Base-by-base conservation (phyloP, 225 moss, liverwort and hornwort genomes). In the Ulota crispa region DNA sequence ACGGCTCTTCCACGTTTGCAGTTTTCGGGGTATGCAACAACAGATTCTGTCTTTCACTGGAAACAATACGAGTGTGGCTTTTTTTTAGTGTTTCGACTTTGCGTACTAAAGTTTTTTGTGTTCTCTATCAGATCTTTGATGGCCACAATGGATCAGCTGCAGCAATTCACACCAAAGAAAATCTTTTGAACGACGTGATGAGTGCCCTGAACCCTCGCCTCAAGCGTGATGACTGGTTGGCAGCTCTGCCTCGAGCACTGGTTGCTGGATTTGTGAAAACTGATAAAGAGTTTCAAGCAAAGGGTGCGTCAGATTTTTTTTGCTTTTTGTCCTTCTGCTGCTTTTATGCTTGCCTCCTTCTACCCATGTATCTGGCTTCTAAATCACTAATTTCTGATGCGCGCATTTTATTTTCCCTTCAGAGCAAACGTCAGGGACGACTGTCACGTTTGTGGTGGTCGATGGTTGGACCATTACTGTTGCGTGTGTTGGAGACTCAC, bases 241-340 rank as follows among this genome's bases (percentile, higher is more conserved):
- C 88, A 30, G 90, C 92, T 54, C 83, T 96, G 21, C 96, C 96
- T 18, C 87, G 93, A 37, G 96, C 96, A 64, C 69, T 96, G 21
- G 96, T 96, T 36, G 93, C 96, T 36, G 96, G 94, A 41, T 96
- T 96, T 78, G 94, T 96, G 67, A 96, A 93, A 87, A 89, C 95
- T 1, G 95, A 96, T 62, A 96, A 96, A 80, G 95, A 96, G 62
- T 96, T 96, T 43, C 96, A 94, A 70, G 87, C 86, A 1, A 92
- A 89, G 88, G 91, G 91, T 91, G 61, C 11, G 72, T 79, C 8
- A 52, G 55, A 27, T 52, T 1, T 62, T 21, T 4, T 9, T 78
- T 68, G 31, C 54, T 37, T 3, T 1, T 26, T 8, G 53, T 63
- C 15, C 6, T 72, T 34, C n/a, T 53, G 60, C 39, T 78, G 2